Evolutionary conservation across 768 basidiomycete genomes (phyloP).

Genomic region (Terana coerulea): DNA sequence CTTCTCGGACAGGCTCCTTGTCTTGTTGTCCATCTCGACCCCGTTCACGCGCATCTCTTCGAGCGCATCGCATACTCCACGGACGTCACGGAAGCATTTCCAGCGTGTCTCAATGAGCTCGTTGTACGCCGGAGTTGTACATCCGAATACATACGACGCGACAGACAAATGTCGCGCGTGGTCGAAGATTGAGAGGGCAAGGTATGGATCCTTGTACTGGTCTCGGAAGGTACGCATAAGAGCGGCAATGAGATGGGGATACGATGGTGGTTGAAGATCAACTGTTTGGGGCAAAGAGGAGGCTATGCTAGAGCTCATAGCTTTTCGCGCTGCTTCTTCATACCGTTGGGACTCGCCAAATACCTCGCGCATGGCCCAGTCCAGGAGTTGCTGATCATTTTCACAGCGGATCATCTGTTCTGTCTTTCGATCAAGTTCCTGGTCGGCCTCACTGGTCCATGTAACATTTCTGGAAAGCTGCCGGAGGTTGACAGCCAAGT

Average conservation of each 20-base stretch:
- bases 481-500: slow-evolving; percentile 54
- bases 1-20: slow-evolving; percentile 56
- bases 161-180: slow-evolving; percentile 73
- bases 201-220: slow-evolving; percentile 73
- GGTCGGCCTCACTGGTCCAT: slow-evolving; percentile 48
- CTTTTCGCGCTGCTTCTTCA: slow-evolving; percentile 40
- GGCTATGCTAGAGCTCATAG: not conserved
- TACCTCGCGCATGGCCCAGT: slow-evolving; percentile 68
- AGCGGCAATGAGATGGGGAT: slow-evolving; percentile 70
- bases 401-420: slow-evolving; percentile 69
- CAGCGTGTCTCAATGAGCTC: slow-evolving; percentile 86
- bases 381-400: slow-evolving; percentile 65
- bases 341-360: slow-evolving; percentile 57
- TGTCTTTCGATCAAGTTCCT: slow-evolving; percentile 62
- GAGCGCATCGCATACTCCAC: slow-evolving; percentile 66
- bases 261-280: slow-evolving; percentile 62
- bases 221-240: slow-evolving; percentile 79
- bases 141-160: slow-evolving; percentile 84
- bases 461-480: slow-evolving; percentile 45
- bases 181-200: slow-evolving; percentile 79
- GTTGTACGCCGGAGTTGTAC: slow-evolving; percentile 84
- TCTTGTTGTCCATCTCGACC: slow-evolving; percentile 58
- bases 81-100: slow-evolving; percentile 77
- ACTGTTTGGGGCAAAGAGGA: slow-evolving; percentile 40
- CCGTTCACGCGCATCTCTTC: slow-evolving; percentile 84